Evolutionary conservation across 495 filamentous ascomycete genomes (phyloP), one percentile per base, ranked within the genome.

Genomic region (Friedmanniomyces endolithicus): DNA sequence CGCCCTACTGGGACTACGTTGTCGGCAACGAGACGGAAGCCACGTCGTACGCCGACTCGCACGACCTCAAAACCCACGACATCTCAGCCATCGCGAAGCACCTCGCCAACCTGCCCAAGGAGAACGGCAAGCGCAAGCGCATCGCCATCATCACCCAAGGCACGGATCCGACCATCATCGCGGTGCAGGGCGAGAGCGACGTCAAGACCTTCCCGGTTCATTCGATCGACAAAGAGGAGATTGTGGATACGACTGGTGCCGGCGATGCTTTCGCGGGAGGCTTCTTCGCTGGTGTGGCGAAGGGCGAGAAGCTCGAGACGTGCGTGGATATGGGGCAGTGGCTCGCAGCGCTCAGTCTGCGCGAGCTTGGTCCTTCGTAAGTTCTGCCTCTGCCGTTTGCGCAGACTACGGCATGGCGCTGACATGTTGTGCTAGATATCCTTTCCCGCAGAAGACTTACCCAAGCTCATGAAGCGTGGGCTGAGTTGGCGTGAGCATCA

Each of bases 1-100:
- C 85, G 11, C 85, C 83, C 20, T 97, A 94, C 80, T 90, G 86
- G 75, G 92, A 99, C 75, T 95, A 90, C 75, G 75, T 95, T 33
- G 85, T 97, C 71, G 92, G 90, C 58, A 99, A 99, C 72, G 94
- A 97, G 82, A 85, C 84, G 27, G 92, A 99, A 73, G 92, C 89
- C 31, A 76, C 79, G 59, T 73, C 86, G 50, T 97, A 89, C 71
- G 83, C 94, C 49, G 80, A 86, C 65, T 82, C 80, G 52, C 88
- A 96, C 69, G 75, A 74, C 53, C 81, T 71, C 8, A 61, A 52
- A 11, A 85, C 82, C 47, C 82, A 82, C 59, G 87, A 92, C 67
- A 78, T 96, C 48, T 77, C 83, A 62, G 87, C 85, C 74, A 94
- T 97, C 65, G 88, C 90, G 56, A 84, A 85, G 75, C 74, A 80